Conservation (phyloP, 139 green algal genomes). For the Edaphochlamys debaryana region DNA sequence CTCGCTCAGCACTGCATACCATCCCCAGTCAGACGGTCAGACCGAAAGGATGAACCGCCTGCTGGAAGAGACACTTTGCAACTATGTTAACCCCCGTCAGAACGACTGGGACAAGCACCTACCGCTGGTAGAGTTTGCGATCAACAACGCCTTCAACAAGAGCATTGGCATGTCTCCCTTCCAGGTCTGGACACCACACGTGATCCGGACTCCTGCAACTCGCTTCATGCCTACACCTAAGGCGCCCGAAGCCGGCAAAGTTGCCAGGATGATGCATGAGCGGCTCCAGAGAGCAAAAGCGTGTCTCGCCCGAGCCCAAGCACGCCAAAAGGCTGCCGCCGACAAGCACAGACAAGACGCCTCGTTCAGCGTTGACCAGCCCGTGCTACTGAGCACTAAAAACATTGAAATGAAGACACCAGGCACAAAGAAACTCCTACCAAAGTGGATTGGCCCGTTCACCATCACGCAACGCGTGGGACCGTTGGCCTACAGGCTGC, state of each 20-base stretch:
- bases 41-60: conserved; percentile 68
- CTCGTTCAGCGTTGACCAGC: background rate
- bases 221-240: too few species aligned
- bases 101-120: conserved; percentile 64
- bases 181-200: too few species aligned
- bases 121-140: conserved; percentile 60
- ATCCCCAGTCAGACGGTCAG: conserved; percentile 64
- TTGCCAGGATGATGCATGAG: conserved; percentile 28
- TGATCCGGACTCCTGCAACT: too few species aligned
- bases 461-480: background rate
- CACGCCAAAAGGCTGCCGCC: conserved; percentile 12
- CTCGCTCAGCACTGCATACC: conserved; percentile 11
- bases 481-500: conserved; percentile 25
- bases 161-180: conserved; percentile 30
- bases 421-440: conserved; percentile 45
- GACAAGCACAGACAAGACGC: background rate
- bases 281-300: background rate
- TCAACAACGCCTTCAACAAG: conserved; percentile 56
- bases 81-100: conserved; percentile 44
- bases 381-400: conserved; percentile 37
- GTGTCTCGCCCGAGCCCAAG: conserved; percentile 31
- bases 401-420: conserved; percentile 30
- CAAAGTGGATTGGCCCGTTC: conserved; percentile 32
- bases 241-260: too few species aligned
- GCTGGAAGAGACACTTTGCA: conserved; percentile 66